Conservation (phyloP, 345 rosid genomes). For the Mangifera indica region DNA sequence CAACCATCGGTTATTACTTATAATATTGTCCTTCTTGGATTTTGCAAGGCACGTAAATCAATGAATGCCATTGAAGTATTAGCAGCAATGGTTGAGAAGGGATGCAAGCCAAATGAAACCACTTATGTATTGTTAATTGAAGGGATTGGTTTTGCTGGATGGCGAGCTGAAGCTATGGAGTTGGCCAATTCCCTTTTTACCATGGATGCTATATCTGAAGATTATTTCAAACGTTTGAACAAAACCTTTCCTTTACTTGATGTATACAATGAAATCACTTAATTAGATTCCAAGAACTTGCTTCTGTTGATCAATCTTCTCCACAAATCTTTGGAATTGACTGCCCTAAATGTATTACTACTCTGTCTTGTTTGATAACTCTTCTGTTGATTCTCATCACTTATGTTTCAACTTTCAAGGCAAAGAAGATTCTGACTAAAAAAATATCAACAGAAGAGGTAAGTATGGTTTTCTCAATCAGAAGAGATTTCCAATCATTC, state of each 20-base stretch:
- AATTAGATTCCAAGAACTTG: slow-evolving; percentile 31
- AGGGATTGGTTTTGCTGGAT: slow-evolving; percentile 78
- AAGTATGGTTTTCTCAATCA: not conserved
- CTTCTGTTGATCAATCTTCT: not conserved
- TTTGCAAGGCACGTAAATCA: slow-evolving; percentile 61
- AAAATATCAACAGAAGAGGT: not conserved
- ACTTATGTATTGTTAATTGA: slow-evolving; percentile 63
- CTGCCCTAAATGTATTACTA: not conserved
- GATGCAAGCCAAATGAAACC: slow-evolving; percentile 78
- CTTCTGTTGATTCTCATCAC: not conserved
- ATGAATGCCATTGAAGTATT: slow-evolving; percentile 67
- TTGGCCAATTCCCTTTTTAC: slow-evolving; percentile 52
- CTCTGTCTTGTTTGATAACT: not conserved
- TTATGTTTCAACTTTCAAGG: slow-evolving; percentile 3
- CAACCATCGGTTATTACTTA: slow-evolving; percentile 64
- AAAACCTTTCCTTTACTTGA: slow-evolving; percentile 68
- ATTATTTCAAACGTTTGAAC: slow-evolving; percentile 52
- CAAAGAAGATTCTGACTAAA: not conserved
- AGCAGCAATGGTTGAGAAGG: slow-evolving; percentile 56
- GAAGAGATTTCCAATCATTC: no score
- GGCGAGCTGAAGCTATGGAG: slow-evolving; percentile 69
- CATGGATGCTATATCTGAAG: slow-evolving; percentile 55
- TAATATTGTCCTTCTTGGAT: slow-evolving; percentile 71
- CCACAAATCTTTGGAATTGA: not conserved
- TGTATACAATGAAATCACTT: slow-evolving; percentile 46